A percentile compares a stretch with the other conserved stretches of the same genome.
These are phyloP conservation scores for Curvularia eragrostidis DNA, from an alignment of 2,329 filamentous ascomycete species.

Conservation along the genomic window DNA sequence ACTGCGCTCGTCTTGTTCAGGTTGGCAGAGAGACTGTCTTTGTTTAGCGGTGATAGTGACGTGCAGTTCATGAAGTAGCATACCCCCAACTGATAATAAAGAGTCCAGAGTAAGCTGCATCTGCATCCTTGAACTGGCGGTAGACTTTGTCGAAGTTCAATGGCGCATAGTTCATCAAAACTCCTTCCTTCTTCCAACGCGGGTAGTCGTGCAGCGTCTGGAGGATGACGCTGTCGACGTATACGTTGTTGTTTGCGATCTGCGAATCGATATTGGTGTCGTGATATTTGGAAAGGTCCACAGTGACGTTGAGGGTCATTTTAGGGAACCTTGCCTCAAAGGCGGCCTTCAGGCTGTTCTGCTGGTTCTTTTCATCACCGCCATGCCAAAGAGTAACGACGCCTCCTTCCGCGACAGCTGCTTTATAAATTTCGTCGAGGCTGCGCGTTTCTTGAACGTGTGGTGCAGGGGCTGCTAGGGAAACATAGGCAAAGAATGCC, in stretches of 20 bases:
- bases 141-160: constrained; percentile 55
- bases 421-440: constrained; percentile 59
- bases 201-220: constrained; percentile 62
- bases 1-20: constrained; percentile 43
- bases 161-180: constrained; percentile 60
- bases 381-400: constrained; percentile 58
- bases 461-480: constrained; percentile 3
- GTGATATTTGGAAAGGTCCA: constrained; percentile 65
- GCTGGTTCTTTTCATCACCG: constrained; percentile 56
- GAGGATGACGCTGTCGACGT: constrained; percentile 56
- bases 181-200: constrained; percentile 58
- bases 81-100: constrained; percentile 44
- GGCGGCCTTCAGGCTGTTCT: constrained; percentile 50
- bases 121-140: constrained; percentile 52
- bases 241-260: constrained; percentile 44
- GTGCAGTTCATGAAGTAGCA: too few relatives aligned
- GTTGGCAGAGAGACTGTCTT: constrained; percentile 44
- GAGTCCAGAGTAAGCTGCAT: constrained; percentile 55
- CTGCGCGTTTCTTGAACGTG: constrained; percentile 57
- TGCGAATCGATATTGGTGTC: constrained; percentile 57
- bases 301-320: constrained; percentile 61
- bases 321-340: constrained; percentile 59
- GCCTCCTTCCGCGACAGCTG: constrained; percentile 57
- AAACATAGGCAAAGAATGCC: constrained; percentile 5
- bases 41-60: neutral